Conservation (phyloP, 805 yeast species). For the Myxozyma vanderwaltii region DNA sequence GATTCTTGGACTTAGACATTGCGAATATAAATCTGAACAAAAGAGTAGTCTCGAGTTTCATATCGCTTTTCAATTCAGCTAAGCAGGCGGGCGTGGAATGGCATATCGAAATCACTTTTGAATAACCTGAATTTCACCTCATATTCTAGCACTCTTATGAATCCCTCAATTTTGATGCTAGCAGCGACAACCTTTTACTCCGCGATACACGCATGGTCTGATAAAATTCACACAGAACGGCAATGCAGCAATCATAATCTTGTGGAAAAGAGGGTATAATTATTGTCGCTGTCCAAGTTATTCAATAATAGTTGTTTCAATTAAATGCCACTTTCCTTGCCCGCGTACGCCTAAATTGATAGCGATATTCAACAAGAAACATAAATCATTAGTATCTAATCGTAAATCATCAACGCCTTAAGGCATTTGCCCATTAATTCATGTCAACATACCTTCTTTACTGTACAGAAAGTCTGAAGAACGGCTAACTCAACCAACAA, state of each 20-base stretch:
- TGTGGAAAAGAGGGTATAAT: too few species aligned
- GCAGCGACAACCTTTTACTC: too few species aligned
- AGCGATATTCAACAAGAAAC: background rate
- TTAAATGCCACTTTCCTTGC: background rate
- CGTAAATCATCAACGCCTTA: too few species aligned
- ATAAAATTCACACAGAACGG: too few species aligned
- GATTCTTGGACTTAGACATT: constrained; percentile 99
- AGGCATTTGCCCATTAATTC: background rate
- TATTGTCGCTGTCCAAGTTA: background rate
- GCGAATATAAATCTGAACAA: constrained; percentile 6
- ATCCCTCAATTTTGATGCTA: too few species aligned
- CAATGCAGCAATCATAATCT: too few species aligned
- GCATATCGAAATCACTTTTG: background rate
- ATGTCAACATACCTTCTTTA: constrained; percentile 3
- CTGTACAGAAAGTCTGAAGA: constrained; percentile 5
- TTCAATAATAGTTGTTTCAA: background rate
- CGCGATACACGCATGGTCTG: too few species aligned
- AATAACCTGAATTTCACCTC: background rate
- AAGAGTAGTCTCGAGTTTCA: background rate
- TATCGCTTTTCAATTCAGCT: background rate
- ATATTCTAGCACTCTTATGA: too few species aligned
- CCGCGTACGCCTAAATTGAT: background rate
- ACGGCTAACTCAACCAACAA: background rate
- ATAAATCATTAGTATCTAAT: background rate
- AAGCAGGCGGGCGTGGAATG: background rate